Conservation (phyloP, 2,329 filamentous ascomycete species). For the Chrysoporthe deuterocubensis region DNA sequence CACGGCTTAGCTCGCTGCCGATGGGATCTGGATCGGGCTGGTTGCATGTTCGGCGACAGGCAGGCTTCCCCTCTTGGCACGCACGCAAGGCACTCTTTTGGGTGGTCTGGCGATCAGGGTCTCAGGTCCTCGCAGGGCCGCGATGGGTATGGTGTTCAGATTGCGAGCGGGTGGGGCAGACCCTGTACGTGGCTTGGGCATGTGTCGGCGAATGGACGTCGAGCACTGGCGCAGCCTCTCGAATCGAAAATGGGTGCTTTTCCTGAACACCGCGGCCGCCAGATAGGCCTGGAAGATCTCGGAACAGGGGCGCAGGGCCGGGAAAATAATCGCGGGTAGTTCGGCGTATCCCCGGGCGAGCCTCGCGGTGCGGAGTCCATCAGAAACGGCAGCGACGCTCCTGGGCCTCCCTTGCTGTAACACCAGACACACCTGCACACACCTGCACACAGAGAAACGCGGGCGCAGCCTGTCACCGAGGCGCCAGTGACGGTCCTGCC, state of each 20-base stretch:
- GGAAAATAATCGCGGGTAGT: slow-evolving; percentile 14
- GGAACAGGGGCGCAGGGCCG: not conserved
- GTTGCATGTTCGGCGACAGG: not conserved
- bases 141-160: not conserved
- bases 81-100: not conserved
- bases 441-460: not conserved
- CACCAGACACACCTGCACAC: not conserved
- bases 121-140: not conserved
- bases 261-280: not conserved
- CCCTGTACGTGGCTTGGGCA: not conserved
- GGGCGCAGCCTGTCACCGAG: not conserved
- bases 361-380: not conserved
- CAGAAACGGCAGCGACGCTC: not conserved
- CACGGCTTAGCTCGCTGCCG: not conserved
- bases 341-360: slow-evolving; percentile 18
- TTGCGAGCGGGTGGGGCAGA: not conserved
- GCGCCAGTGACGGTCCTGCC: not conserved
- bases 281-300: not conserved
- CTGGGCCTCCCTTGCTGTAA: not conserved
- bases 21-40: not conserved
- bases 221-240: no score
- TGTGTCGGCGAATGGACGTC: not conserved
- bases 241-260: not conserved
- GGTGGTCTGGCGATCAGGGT: not conserved
- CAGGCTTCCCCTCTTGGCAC: not conserved